phyloP scores from a whole-genome alignment of 495 filamentous ascomycete species.

The Trichoderma reesei region DNA sequence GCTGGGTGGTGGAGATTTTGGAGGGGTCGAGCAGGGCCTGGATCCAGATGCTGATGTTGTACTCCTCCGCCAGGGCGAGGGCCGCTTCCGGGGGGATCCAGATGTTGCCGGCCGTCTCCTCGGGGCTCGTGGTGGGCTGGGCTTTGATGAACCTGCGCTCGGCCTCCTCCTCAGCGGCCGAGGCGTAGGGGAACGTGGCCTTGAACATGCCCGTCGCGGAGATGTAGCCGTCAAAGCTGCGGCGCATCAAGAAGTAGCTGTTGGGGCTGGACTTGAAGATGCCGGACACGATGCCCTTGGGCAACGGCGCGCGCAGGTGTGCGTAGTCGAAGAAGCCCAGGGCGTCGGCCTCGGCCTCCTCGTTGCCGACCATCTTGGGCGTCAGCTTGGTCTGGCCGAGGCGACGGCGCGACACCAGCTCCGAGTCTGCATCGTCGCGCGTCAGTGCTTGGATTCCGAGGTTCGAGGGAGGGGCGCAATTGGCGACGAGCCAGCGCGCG shows the following conservation, averaged over 20 bases:
- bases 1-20: slow-evolving; percentile 42
- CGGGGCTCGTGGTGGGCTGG: slow-evolving; percentile 64
- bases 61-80: slow-evolving; percentile 73
- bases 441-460: slow-evolving; percentile 22
- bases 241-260: slow-evolving; percentile 95
- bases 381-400: slow-evolving; percentile 85
- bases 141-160: slow-evolving; percentile 83
- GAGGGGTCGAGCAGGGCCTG: slow-evolving; percentile 75
- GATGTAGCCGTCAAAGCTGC: slow-evolving; percentile 86
- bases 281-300: slow-evolving; percentile 78
- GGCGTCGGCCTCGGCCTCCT: slow-evolving; percentile 57
- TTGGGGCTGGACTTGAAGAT: slow-evolving; percentile 81
- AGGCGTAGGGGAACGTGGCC: slow-evolving; percentile 91
- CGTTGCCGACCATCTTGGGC: slow-evolving; percentile 59
- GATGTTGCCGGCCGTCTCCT: slow-evolving; percentile 93
- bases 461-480: not conserved
- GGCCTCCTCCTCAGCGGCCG: slow-evolving; percentile 67
- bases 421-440: slow-evolving; percentile 48
- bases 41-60: slow-evolving; percentile 75
- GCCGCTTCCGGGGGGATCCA: slow-evolving; percentile 87
- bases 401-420: slow-evolving; percentile 74
- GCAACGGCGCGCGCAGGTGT: slow-evolving; percentile 83
- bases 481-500: not conserved
- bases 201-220: slow-evolving; percentile 99
- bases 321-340: slow-evolving; percentile 90